phyloP scores from a whole-genome alignment of 306 rosid genomes.

The Medicago arabica region DNA sequence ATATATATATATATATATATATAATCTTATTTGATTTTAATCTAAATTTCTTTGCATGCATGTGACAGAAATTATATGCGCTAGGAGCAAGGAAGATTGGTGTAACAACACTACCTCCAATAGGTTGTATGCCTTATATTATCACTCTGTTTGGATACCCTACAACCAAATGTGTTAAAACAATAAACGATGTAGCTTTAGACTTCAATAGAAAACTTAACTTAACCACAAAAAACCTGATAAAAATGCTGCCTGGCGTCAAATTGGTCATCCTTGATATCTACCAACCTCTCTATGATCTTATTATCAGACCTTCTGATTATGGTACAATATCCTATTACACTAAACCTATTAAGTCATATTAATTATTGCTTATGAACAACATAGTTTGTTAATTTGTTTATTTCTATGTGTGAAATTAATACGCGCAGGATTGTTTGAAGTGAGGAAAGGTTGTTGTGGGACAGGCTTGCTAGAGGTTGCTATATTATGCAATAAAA shows the following conservation, averaged over 20 bases:
- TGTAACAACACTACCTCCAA: not conserved
- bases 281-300: not conserved
- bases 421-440: not conserved
- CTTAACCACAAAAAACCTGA: not conserved
- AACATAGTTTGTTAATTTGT: not conserved
- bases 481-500: slow-evolving; percentile 62
- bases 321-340: not conserved
- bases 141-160: not conserved
- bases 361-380: not conserved
- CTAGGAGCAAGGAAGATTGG: slow-evolving; percentile 22
- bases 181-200: no score
- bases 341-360: not conserved
- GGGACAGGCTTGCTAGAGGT: slow-evolving; percentile 66
- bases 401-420: not conserved
- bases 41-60: not conserved
- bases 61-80: slow-evolving; percentile 4
- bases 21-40: no score
- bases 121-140: slow-evolving; percentile 1
- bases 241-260: not conserved
- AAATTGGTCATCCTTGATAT: not conserved
- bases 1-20: no score
- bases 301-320: not conserved
- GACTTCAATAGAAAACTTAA: no score
- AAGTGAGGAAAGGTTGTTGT: not conserved
- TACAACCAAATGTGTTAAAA: no score